phyloP scores from a whole-genome alignment of 2,329 filamentous ascomycete genomes.

The Plectosphaerella sp. region DNA sequence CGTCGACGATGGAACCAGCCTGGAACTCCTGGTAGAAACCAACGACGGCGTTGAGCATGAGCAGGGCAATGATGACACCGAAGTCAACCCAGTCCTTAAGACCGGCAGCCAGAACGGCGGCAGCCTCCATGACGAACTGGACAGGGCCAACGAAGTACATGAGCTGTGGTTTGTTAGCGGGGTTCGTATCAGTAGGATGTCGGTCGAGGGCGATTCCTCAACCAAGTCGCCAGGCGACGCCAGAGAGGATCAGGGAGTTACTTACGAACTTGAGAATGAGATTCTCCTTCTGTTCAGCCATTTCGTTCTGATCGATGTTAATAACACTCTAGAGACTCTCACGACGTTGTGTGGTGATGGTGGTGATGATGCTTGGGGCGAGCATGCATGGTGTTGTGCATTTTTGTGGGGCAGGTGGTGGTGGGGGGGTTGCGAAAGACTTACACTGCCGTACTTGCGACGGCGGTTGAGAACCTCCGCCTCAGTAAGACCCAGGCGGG shows the following conservation, averaged over 20 bases:
- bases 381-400: no score
- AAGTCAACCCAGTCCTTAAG: constrained; percentile 90
- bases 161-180: constrained; percentile 18
- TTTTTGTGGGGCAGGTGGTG: no score
- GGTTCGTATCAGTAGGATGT: background rate
- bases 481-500: constrained; percentile 66
- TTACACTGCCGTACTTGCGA: constrained; percentile 55
- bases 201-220: background rate
- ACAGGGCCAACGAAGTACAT: constrained; percentile 84
- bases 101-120: constrained; percentile 76
- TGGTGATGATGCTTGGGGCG: no score
- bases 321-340: constrained; percentile 48
- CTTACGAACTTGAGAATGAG: constrained; percentile 69
- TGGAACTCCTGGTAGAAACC: constrained; percentile 89
- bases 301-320: constrained; percentile 70
- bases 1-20: constrained; percentile 84
- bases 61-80: constrained; percentile 80
- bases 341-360: no score
- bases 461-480: constrained; percentile 59
- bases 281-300: constrained; percentile 90
- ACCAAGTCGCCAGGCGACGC: no score
- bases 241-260: background rate
- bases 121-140: constrained; percentile 90
- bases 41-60: constrained; percentile 79
- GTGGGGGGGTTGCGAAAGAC: background rate